phyloP scores from a whole-genome alignment of 179 eudicot species.

The Beta macrorhiza region DNA sequence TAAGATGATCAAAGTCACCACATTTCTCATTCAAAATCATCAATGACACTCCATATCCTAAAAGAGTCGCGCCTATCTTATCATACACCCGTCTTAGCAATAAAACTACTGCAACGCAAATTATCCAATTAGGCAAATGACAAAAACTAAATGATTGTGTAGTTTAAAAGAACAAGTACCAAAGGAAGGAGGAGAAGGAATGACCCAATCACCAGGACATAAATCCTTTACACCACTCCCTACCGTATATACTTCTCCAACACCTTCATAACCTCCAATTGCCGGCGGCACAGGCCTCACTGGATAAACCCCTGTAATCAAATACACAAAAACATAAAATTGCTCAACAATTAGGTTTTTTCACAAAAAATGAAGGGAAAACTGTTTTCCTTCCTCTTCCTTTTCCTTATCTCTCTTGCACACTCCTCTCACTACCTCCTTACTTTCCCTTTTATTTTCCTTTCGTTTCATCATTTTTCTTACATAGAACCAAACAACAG shows the following conservation, averaged over 20 bases:
- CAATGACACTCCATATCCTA: background rate
- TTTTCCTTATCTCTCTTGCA: too few relatives aligned
- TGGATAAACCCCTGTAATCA: slow-evolving; percentile 69
- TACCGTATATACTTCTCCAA: slow-evolving; percentile 70
- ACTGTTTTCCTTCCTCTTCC: too few relatives aligned
- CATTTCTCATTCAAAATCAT: background rate
- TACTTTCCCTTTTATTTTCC: too few relatives aligned
- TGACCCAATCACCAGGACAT: slow-evolving; percentile 79
- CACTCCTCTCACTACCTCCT: too few relatives aligned
- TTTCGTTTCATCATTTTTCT: too few relatives aligned
- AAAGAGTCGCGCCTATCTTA: background rate
- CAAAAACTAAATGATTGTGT: background rate
- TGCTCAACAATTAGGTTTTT: too few relatives aligned
- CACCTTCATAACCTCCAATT: slow-evolving; percentile 90
- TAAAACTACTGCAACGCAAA: background rate
- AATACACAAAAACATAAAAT: background rate
- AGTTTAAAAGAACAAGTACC: slow-evolving; percentile 38
- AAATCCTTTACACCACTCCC: slow-evolving; percentile 67
- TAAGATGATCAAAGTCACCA: background rate
- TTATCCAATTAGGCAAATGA: background rate
- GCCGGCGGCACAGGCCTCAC: slow-evolving; percentile 91
- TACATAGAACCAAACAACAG: too few relatives aligned
- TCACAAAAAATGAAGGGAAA: too few relatives aligned
- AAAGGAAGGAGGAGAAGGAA: slow-evolving; percentile 83
- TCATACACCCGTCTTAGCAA: background rate